A percentile compares a stretch with the other conserved stretches of the same genome.
phyloP scores from a whole-genome alignment of 768 basidiomycete species.

The Galerina sulciceps region DNA sequence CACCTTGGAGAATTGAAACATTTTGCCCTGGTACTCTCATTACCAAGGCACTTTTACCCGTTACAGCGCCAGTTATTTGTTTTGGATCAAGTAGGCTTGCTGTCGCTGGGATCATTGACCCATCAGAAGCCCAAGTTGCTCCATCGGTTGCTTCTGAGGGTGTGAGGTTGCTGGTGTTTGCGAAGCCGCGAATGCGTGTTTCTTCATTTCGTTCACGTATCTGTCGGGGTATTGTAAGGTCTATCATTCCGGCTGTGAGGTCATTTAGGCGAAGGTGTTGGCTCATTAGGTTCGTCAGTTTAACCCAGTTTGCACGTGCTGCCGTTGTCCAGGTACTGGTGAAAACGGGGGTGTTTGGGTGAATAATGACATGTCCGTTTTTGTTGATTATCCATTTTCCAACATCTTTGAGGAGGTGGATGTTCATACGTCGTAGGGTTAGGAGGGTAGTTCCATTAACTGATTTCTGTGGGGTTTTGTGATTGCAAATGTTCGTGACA shows the following conservation, averaged over 20 bases:
- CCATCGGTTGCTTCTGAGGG: too few species aligned
- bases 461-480: neutral
- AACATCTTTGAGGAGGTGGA: neutral
- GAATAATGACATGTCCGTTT: neutral
- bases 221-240: neutral
- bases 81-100: neutral
- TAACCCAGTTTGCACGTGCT: neutral
- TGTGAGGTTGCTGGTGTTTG: neutral
- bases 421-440: too few species aligned
- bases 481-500: neutral
- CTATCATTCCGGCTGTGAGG: neutral
- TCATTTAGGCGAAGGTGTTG: neutral
- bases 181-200: neutral
- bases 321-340: neutral
- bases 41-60: neutral
- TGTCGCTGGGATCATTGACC: neutral
- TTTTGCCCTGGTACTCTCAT: neutral
- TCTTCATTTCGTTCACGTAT: neutral
- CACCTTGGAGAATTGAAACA: constrained; percentile 1
- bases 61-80: neutral
- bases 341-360: neutral
- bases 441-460: neutral
- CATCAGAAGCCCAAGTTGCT: constrained; percentile 3
- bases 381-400: neutral
- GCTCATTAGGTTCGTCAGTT: neutral